Conservation (phyloP, 2,329 filamentous ascomycete genomes). For the Dothideomycetes sp. region DNA sequence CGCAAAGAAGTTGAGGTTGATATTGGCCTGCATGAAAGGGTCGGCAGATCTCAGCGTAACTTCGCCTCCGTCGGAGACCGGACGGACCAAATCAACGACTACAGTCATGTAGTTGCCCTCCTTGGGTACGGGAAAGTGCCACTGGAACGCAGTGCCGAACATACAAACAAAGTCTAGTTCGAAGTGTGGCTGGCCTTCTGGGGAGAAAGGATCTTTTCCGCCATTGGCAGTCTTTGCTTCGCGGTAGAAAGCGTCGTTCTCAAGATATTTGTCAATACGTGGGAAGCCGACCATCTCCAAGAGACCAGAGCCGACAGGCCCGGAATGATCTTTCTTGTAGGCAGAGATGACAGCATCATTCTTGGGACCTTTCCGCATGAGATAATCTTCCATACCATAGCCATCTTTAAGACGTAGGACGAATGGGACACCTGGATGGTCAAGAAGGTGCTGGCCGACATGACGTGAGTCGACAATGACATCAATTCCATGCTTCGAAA, state of each 20-base stretch:
- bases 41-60: constrained; percentile 31
- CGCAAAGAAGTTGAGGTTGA: constrained; percentile 35
- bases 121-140: constrained; percentile 11
- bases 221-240: constrained; percentile 28
- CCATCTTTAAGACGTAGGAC: constrained; percentile 28
- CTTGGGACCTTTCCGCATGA: constrained; percentile 26
- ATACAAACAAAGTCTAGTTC: constrained; percentile 42
- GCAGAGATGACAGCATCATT: constrained; percentile 13
- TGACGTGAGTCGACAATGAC: constrained; percentile 11
- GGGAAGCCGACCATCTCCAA: constrained; percentile 46
- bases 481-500: constrained; percentile 23
- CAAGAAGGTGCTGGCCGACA: constrained; percentile 19
- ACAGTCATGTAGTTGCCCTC: constrained; percentile 30
- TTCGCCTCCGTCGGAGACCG: constrained; percentile 33
- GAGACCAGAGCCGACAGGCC: constrained; percentile 24
- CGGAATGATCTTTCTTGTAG: constrained; percentile 11
- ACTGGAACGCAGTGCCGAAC: constrained; percentile 6
- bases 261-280: constrained; percentile 44
- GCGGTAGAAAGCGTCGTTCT: constrained; percentile 37
- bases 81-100: constrained; percentile 41
- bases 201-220: constrained; percentile 15
- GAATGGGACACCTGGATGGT: constrained; percentile 13
- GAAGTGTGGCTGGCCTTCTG: constrained; percentile 18
- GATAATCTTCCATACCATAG: constrained; percentile 25
- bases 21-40: constrained; percentile 24